Conservation (phyloP, 495 filamentous ascomycete species). For the Aspergillus sparsus region DNA sequence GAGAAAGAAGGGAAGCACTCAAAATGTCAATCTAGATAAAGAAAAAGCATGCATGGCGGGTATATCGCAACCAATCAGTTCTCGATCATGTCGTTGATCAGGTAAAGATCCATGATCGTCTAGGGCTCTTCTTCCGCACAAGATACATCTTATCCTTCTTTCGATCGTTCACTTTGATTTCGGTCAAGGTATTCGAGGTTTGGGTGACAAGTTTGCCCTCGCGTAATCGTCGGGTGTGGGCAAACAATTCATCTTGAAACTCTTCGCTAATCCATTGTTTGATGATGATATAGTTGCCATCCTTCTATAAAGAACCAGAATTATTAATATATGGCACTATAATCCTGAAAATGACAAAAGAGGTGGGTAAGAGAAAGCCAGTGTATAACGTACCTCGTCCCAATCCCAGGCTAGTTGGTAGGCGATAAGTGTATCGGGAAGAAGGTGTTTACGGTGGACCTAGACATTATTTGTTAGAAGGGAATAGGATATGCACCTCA, state of each 20-base stretch:
- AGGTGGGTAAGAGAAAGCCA: neutral
- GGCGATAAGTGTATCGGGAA: constrained; percentile 50
- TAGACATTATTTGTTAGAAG: constrained; percentile 12
- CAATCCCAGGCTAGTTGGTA: constrained; percentile 54
- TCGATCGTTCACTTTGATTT: constrained; percentile 52
- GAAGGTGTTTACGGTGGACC: constrained; percentile 53
- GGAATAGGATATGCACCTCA: too few species aligned
- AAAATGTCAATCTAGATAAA: neutral
- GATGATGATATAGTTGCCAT: constrained; percentile 73
- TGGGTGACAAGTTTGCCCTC: constrained; percentile 50
- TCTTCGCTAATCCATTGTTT: constrained; percentile 73
- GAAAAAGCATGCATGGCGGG: neutral
- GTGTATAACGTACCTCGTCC: constrained; percentile 43
- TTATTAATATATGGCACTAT: neutral
- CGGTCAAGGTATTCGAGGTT: constrained; percentile 48
- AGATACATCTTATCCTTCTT: constrained; percentile 57
- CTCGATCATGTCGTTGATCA: constrained; percentile 22
- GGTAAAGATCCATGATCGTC: constrained; percentile 37
- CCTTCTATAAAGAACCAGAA: constrained; percentile 23
- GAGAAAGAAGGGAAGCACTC: neutral
- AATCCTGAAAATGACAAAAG: too few species aligned
- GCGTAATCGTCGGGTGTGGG: constrained; percentile 66
- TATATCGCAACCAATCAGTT: constrained; percentile 1
- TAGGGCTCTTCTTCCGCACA: constrained; percentile 63
- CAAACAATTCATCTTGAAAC: constrained; percentile 71